Conservation (phyloP, 257 asterid genomes). For the Phtheirospermum japonicum region DNA sequence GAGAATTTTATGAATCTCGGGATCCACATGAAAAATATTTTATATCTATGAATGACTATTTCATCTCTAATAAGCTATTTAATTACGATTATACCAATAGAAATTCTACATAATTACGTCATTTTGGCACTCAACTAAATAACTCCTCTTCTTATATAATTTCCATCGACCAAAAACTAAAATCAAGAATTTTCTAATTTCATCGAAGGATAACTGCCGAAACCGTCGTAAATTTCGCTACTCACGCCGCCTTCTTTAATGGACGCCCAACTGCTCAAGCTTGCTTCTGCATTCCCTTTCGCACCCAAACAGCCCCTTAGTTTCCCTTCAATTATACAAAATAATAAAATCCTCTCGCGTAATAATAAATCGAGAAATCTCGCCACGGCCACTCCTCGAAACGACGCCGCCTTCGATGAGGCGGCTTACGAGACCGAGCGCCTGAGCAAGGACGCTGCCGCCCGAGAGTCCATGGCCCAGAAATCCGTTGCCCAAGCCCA, state of each 20-base stretch:
- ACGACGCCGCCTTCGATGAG: conserved; percentile 44
- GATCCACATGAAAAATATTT: too few species aligned
- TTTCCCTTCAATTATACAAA: conserved; percentile 22
- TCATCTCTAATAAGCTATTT: too few species aligned
- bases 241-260: conserved; percentile 25
- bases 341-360: neutral
- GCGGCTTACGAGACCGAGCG: conserved; percentile 86
- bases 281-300: conserved; percentile 35
- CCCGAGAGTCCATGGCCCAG: conserved; percentile 67
- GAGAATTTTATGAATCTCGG: too few species aligned
- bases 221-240: conserved; percentile 3
- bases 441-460: conserved; percentile 69
- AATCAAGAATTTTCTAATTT: too few species aligned
- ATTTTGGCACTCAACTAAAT: too few species aligned
- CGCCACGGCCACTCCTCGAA: conserved; percentile 34
- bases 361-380: conserved; percentile 12
- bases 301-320: conserved; percentile 30
- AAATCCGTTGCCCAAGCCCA: conserved; percentile 40
- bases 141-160: too few species aligned
- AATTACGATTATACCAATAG: too few species aligned
- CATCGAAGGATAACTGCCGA: conserved; percentile 21
- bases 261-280: conserved; percentile 41
- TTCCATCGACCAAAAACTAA: too few species aligned
- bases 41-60: too few species aligned
- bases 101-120: too few species aligned